Base-by-base conservation (phyloP, 73 alveolate species). In the Stentor roeselii region DNA sequence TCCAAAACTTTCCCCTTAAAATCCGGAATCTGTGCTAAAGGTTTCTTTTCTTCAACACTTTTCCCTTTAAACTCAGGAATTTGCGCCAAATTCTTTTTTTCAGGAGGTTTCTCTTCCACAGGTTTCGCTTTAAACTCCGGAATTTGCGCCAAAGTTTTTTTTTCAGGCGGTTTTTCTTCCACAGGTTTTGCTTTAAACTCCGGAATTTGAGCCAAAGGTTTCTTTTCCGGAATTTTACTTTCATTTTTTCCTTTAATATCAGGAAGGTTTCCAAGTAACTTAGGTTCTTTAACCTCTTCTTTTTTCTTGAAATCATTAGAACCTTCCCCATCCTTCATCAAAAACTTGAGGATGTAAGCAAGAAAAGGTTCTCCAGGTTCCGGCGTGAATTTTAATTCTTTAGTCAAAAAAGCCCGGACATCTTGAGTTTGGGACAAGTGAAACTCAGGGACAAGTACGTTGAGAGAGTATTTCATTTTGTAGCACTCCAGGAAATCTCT, bases 401-500 rank as follows among this genome's bases (percentile, higher is more conserved):
- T 67, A 27, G n/a, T n/a, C 41, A 67, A 32, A 67, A 21, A 67
- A 30, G 80, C n/a, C 2, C 80, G 37, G 14, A 67, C 37, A 67
- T 67, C 80, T 1, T 67, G 41, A 67, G 37, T 67, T 67, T 36
- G 2, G 21, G 59, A 3, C 37, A 76, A 76, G 34, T 76, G 60
- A 35, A 32, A 76, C 74, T 76, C 84, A 37, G 84, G 84, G 36
- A 76, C 38, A 37, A 76, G 39, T 14, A 76, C 84, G 39, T 76
- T 76, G 36, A 76, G 67, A 15, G 84, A 39, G 39, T 21, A 76
- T n/a, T 76, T 41, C 84, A 76, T 76, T 35, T 76, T 76, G 74
- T 39, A 76, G 60, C 75, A 76, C 39, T 76, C 84, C 67, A 76
- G 6, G 59, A 76, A 76, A 76, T 76, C 84, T 34, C 84, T 34